Percentiles rank a stretch among this genome's conserved stretches.
Conservation (phyloP, 805 yeast species). For the Barnettozyma californica region DNA sequence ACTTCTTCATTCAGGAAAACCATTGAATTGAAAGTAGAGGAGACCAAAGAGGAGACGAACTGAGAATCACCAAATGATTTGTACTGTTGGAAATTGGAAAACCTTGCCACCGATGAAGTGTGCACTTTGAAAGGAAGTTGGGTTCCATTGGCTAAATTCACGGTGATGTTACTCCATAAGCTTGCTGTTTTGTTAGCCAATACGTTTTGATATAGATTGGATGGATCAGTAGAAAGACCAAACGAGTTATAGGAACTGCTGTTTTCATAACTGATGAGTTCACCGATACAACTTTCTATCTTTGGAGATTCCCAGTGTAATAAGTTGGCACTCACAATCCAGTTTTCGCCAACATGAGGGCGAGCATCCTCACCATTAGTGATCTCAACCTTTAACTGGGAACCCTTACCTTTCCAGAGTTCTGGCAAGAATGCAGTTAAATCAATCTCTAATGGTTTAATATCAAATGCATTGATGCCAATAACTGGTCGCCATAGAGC, state of each 20-base stretch:
- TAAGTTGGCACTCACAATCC: slow-evolving; percentile 57
- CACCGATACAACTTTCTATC: slow-evolving; percentile 37
- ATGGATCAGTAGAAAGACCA: slow-evolving; percentile 12
- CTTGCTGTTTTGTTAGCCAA: slow-evolving; percentile 12
- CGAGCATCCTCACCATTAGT: slow-evolving; percentile 41
- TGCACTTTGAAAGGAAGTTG: slow-evolving; percentile 20
- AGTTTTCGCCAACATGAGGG: slow-evolving; percentile 34
- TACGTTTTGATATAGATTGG: slow-evolving; percentile 22
- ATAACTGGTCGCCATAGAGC: slow-evolving; percentile 79
- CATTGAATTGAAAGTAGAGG: slow-evolving; percentile 11
- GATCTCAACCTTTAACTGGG: slow-evolving; percentile 43
- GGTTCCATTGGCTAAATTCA: slow-evolving; percentile 20
- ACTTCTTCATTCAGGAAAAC: slow-evolving; percentile 13
- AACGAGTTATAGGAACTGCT: slow-evolving; percentile 9
- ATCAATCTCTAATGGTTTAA: slow-evolving; percentile 66
- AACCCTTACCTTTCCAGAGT: slow-evolving; percentile 46
- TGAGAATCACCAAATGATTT: slow-evolving; percentile 37
- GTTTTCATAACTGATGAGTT: slow-evolving; percentile 27
- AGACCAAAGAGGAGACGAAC: slow-evolving; percentile 16
- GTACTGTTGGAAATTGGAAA: slow-evolving; percentile 36
- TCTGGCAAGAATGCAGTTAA: slow-evolving; percentile 63
- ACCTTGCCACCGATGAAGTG: slow-evolving; percentile 22
- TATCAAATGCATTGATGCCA: slow-evolving; percentile 66
- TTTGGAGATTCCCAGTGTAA: slow-evolving; percentile 46
- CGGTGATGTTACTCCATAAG: slow-evolving; percentile 15